Base-by-base conservation (phyloP, 2,329 filamentous ascomycete genomes). In the Blastomyces parvus region DNA sequence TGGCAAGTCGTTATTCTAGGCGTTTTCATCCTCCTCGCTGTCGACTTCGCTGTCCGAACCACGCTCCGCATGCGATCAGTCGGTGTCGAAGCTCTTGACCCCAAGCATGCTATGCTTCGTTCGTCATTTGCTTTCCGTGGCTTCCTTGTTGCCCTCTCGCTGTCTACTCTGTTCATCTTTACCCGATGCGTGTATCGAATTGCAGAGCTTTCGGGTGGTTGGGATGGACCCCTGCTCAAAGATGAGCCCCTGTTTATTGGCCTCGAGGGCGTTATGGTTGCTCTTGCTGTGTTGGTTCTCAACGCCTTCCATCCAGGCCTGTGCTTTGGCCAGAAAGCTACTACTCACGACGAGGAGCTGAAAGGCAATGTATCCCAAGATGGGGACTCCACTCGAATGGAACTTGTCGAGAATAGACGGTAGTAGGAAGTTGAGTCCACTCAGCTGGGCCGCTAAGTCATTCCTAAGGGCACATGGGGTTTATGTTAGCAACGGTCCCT, bases 1-100 rank as follows among this genome's bases (percentile, higher is more conserved):
- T 84, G 83, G 70, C 86, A 88, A 69, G 85, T 87, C 53, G 73
- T 80, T 64, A 84, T 83, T 5, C 77, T 87, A 44, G 66, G 79
- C 52, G 71, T 80, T 63, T 88, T 88, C 77, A 80, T 82, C 59
- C 33, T 69, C 30, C 75, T 83, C 40, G 78, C 77, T 13, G 40
- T 72, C 62, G 81, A 86, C 69, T 87, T 84, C 69, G 74, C 74
- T 7, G 65, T 73, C 17, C 67, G 62, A 56, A 62, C 64, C 67
- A 52, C 30, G 63, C 63, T 52, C 48, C 64, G 63, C 57, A 64
- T 64, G 64, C 61, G 48, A 48, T 33, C 46, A 25, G 17, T 68
- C n/a, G 57, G 64, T 38, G 17, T 42, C 25, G 42, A 52, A 42
- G 59, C 63, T 27, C 62, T 68, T 5, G 64, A 62, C 40, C 27